These are phyloP conservation scores for Pseudocohnilembus persalinus DNA, from an alignment of 169 alveolate genomes.

Conservation along the genomic window DNA sequence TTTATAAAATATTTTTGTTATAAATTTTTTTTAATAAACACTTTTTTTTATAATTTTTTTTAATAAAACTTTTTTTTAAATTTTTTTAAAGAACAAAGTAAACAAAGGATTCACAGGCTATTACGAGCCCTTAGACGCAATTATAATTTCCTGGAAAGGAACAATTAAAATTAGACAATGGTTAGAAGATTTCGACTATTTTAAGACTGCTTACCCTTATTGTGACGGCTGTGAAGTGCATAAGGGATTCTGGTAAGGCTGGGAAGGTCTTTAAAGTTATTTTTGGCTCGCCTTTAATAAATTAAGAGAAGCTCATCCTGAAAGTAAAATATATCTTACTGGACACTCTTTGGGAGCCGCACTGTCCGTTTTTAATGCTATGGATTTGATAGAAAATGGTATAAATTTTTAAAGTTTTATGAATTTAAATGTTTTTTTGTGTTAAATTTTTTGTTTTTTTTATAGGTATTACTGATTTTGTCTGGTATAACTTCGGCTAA, in stretches of 20 bases:
- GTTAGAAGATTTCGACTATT: not conserved
- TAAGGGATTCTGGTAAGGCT: not conserved
- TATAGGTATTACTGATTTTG: too few relatives aligned
- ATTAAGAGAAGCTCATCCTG: not conserved
- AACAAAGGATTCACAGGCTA: not conserved
- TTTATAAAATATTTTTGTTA: too few relatives aligned
- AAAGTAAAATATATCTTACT: not conserved
- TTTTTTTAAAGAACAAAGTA: not conserved
- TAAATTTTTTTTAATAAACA: too few relatives aligned
- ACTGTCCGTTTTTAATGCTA: not conserved
- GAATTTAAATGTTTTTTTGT: not conserved
- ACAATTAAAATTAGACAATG: not conserved
- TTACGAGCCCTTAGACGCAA: not conserved
- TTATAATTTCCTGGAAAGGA: not conserved
- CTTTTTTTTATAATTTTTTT: too few relatives aligned
- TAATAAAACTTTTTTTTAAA: not conserved
- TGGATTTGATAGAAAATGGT: not conserved
- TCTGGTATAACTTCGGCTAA: too few relatives aligned
- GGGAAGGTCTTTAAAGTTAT: too few relatives aligned
- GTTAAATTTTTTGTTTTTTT: too few relatives aligned
- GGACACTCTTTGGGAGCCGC: not conserved
- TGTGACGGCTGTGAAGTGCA: not conserved
- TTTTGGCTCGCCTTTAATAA: not conserved
- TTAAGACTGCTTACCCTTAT: not conserved
- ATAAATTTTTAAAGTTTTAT: too few relatives aligned